phyloP scores from a whole-genome alignment of 2,329 filamentous ascomycete species.

The Chalaropsis ovoidea region DNA sequence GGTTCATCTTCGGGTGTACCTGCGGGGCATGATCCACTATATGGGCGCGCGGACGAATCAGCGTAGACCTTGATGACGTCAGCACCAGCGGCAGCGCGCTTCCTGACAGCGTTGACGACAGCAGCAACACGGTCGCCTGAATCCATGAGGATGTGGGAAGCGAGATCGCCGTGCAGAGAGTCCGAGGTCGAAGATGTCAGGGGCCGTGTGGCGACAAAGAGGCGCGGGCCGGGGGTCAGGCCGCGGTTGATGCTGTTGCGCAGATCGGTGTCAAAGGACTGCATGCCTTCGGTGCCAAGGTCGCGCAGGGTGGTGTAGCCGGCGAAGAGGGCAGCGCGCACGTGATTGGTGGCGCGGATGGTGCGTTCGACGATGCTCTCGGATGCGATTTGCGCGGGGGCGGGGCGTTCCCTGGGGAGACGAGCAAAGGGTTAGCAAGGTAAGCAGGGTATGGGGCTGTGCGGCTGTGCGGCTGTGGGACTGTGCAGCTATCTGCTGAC shows the following conservation, averaged over 20 bases:
- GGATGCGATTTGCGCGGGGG: constrained; percentile 45
- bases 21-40: constrained; percentile 36
- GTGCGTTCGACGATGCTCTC: constrained; percentile 48
- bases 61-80: constrained; percentile 45
- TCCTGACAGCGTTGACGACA: constrained; percentile 38
- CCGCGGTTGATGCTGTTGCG: constrained; percentile 46
- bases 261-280: constrained; percentile 41
- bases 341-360: constrained; percentile 45
- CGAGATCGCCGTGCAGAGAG: constrained; percentile 26
- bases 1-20: constrained; percentile 31
- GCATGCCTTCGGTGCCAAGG: constrained; percentile 44
- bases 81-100: constrained; percentile 40
- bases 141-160: constrained; percentile 29
- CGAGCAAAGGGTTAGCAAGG: not conserved
- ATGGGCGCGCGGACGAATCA: constrained; percentile 38
- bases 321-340: constrained; percentile 43
- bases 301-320: constrained; percentile 52
- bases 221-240: constrained; percentile 43
- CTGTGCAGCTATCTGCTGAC: constrained; percentile 19
- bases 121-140: constrained; percentile 40
- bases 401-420: constrained; percentile 33
- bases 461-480: too few relatives aligned
- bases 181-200: constrained; percentile 40
- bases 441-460: constrained; percentile 11
- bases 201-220: constrained; percentile 46